phyloP scores from a whole-genome alignment of 2,329 filamentous ascomycete genomes.

The Stachybotrys elegans region DNA sequence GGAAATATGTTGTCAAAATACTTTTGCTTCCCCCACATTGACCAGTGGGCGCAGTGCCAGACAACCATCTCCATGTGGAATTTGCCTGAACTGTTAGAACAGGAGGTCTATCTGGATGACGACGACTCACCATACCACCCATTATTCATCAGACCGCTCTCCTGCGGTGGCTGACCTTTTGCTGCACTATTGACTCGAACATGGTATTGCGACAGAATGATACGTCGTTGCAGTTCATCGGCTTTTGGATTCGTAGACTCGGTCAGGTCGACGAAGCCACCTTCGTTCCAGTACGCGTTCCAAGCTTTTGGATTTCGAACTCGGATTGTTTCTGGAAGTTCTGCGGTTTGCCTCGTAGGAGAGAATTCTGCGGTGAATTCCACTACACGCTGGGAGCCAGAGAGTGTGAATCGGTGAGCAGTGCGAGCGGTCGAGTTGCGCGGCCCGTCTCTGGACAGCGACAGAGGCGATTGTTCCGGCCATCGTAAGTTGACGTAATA shows the following conservation, averaged over 20 bases:
- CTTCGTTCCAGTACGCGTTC: conserved; percentile 31
- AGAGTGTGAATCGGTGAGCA: conserved; percentile 28
- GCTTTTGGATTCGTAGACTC: conserved; percentile 28
- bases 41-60: conserved; percentile 37
- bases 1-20: conserved; percentile 32
- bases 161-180: conserved; percentile 31
- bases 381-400: conserved; percentile 11
- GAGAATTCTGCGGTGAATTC: conserved; percentile 30
- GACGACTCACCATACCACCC: conserved; percentile 34
- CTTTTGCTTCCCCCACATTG: conserved; percentile 30
- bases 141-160: conserved; percentile 40
- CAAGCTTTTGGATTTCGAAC: conserved; percentile 21
- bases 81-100: conserved; percentile 18
- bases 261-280: conserved; percentile 37
- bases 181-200: conserved; percentile 36
- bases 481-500: conserved; percentile 35
- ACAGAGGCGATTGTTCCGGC: conserved; percentile 15
- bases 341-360: conserved; percentile 15
- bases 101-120: no score
- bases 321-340: conserved; percentile 17
- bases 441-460: conserved; percentile 13
- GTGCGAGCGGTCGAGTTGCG: conserved; percentile 15
- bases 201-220: conserved; percentile 37
- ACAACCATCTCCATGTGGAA: conserved; percentile 39
- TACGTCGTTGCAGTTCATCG: conserved; percentile 37